phyloP scores from a whole-genome alignment of 148 eudicot species.

The Vaccinium corymbosum region DNA sequence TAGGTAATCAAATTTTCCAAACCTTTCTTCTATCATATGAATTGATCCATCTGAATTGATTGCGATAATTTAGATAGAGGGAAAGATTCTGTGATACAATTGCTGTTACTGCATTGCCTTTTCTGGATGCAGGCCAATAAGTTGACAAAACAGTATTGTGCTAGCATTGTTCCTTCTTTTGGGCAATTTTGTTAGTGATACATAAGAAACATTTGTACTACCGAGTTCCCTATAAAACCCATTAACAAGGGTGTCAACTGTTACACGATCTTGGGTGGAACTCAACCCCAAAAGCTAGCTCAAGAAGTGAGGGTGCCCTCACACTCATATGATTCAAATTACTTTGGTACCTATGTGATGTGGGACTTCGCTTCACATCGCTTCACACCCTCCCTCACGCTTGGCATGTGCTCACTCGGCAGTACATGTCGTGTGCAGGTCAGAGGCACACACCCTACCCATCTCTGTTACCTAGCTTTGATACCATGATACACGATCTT shows the following conservation, averaged over 20 bases:
- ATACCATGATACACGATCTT: no score
- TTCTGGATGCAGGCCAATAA: not conserved
- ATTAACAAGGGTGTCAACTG: not conserved
- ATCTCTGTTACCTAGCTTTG: no score
- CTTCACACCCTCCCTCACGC: no score
- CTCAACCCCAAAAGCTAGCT: no score
- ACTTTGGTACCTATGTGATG: no score
- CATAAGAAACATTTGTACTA: not conserved
- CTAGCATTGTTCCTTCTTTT: not conserved
- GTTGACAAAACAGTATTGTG: constrained; percentile 1
- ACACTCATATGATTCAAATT: no score
- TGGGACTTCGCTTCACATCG: no score
- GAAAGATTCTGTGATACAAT: not conserved
- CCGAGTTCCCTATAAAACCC: not conserved
- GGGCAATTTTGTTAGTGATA: not conserved
- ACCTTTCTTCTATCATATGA: not conserved
- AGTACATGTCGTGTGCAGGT: no score
- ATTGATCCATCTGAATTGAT: not conserved
- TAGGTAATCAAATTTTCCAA: not conserved
- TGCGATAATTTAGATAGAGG: not conserved
- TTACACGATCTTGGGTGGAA: no score
- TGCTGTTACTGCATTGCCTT: not conserved
- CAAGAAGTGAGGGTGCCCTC: no score
- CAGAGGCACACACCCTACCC: no score
- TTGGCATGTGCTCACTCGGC: no score